Base-by-base conservation (phyloP, 202 grass and related monocot genomes). In the Schoenoplectus triqueter region DNA sequence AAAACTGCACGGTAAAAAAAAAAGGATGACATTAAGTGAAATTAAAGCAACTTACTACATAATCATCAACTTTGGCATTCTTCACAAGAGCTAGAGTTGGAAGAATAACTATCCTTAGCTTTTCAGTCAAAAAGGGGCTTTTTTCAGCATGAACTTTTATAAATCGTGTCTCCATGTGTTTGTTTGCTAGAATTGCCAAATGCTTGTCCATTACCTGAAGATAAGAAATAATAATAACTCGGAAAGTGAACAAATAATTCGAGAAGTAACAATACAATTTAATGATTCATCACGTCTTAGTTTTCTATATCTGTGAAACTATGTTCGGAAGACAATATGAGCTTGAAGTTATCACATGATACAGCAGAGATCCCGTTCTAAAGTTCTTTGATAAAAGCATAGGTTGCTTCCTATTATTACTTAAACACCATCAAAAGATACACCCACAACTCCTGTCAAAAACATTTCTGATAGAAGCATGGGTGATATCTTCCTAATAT, bases 71-170 rank as follows among this genome's bases (percentile, higher is more conserved):
- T 89, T 95, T 98, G 84, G 82, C 84, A 63, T 95, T 93, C 88
- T 98, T 98, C 85, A 98, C 91, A 70, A 98, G 62, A 49, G 93
- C 91, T 68, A 98, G 91, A 55, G 93, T 98, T 0, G 95, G 95
- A 15, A 98, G 91, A 18, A 98, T 87, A 57, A 91, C 72, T 1
- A 98, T 80, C 88, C 91, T 94, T 45, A 98, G 90, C 70, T 98
- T 96, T 73, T 91, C 91, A 0, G 93, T 98, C 84, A 98, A 63
- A 84, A 95, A 98, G 54, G 95, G 96, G 19, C 91, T 87, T 80
- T 98, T 98, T 60, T 98, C 93, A 61, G 96, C 93, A 86, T 99
- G 91, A 80, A 99, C 85, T 90, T 99, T 99, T 47, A 94, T 82
- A 85, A 97, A 97, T 52, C 91, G 86, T 41, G 94, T 97, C 64